phyloP scores from a whole-genome alignment of 192 early-diverging fungal genomes.

The Coemansia sp. region DNA sequence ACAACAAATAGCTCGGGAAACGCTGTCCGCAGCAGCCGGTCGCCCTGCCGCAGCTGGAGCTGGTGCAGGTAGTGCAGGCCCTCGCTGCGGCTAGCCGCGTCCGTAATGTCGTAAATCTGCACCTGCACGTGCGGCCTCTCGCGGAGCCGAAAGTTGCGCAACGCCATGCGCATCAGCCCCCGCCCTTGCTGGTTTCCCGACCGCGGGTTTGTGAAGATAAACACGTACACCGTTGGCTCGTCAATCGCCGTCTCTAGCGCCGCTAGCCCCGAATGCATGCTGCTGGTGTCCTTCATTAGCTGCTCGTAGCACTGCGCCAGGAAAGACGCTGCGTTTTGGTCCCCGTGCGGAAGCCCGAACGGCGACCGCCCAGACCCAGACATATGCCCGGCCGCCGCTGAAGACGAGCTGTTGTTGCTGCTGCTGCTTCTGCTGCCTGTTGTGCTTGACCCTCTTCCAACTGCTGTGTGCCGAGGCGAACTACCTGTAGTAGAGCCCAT shows the following conservation, averaged over 20 bases:
- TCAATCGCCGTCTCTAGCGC: constrained; percentile 13
- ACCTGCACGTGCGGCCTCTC: constrained; percentile 65
- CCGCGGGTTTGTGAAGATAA: constrained; percentile 75
- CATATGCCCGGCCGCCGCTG: neutral
- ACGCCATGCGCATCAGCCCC: constrained; percentile 57
- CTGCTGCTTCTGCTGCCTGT: too few relatives aligned
- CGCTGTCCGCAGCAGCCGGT: constrained; percentile 39
- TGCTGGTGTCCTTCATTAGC: constrained; percentile 32
- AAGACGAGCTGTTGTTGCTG: too few relatives aligned
- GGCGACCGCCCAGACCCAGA: constrained; percentile 26
- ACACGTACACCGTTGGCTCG: constrained; percentile 60
- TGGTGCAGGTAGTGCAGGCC: constrained; percentile 61
- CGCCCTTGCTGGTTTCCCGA: constrained; percentile 68
- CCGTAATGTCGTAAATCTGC: constrained; percentile 68
- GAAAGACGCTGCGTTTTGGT: constrained; percentile 28
- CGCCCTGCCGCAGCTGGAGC: constrained; percentile 52
- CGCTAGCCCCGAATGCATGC: constrained; percentile 20
- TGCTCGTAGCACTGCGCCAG: constrained; percentile 47
- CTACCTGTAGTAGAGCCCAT: neutral
- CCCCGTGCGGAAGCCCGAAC: constrained; percentile 25
- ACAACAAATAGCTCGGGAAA: constrained; percentile 51
- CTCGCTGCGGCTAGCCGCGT: constrained; percentile 53
- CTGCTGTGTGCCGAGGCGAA: neutral
- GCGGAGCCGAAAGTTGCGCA: constrained; percentile 67
- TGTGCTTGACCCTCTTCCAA: too few relatives aligned